A percentile compares a stretch with the other conserved stretches of the same genome.
Evolutionary conservation across 192 early-diverging fungal species (phyloP).

Genomic region (Geranomyces michiganensis): DNA sequence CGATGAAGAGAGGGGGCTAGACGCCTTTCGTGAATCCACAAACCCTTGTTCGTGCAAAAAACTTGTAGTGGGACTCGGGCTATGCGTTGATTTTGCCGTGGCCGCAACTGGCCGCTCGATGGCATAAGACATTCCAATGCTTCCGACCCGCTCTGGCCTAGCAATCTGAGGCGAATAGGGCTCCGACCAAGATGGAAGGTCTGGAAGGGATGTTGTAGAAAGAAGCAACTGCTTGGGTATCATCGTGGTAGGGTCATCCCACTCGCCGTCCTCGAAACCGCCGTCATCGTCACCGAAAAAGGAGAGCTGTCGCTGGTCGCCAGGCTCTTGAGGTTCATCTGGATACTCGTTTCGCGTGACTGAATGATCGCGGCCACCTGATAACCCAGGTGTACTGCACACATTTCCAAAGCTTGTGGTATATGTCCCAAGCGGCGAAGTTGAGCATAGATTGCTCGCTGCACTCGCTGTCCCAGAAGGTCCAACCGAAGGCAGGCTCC

Average conservation of each 20-base stretch:
- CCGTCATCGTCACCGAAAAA: constrained; percentile 25
- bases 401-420: too few species aligned
- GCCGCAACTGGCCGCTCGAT: not conserved
- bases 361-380: too few species aligned
- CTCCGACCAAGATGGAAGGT: constrained; percentile 43
- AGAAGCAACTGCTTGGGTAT: constrained; percentile 49
- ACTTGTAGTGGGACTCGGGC: not conserved
- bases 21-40: not conserved
- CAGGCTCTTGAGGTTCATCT: not conserved
- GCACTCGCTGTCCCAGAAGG: too few species aligned
- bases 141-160: not conserved
- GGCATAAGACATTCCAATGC: not conserved
- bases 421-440: too few species aligned
- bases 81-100: not conserved
- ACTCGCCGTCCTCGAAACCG: constrained; percentile 33
- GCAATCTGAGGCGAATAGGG: not conserved
- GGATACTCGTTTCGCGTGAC: not conserved
- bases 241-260: constrained; percentile 33
- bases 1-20: constrained; percentile 1
- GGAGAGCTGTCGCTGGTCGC: not conserved
- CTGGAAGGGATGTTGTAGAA: constrained; percentile 43
- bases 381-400: too few species aligned
- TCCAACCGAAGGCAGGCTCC: constrained; percentile 18
- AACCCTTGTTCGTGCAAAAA: not conserved
- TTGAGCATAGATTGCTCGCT: too few species aligned